Base-by-base conservation (phyloP, 1,139 yeast genomes). In the Yamadazyma mexicana region DNA sequence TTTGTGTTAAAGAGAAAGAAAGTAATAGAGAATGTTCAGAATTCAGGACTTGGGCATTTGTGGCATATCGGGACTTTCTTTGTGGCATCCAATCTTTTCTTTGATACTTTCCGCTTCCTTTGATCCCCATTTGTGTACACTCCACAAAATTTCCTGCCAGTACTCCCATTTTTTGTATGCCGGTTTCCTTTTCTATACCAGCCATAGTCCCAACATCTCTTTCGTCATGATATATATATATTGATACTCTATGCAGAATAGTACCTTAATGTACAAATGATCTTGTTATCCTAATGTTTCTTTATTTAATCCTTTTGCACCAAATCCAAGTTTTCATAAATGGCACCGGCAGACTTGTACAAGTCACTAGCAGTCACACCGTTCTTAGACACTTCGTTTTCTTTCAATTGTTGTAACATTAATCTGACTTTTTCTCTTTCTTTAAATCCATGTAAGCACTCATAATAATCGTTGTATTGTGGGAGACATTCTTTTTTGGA, bases 371-470 rank as follows among this genome's bases (percentile, higher is more conserved):
- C 73, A 46, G 68, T 66, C 32, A 71, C 67, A 17, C 77, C 77
- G 20, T 56, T 60, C 50, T 69, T 62, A 32, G 61, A 56, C 24
- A 53, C 52, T 51, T 68, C 75, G 50, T 72, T 72, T 23, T 69
- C 73, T 50, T 69, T 69, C 58, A 72, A 67, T 53, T 72, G 77
- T 51, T 71, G 70, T 51, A 67, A 57, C 74, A 71, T 63, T 42
- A 69, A 56, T 59, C 76, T 65, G 35, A 68, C 64, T 54, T 62
- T 69, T 59, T 69, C 77, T 53, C 75, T 68, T 54, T 72, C 77
- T 55, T 72, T 72, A 51, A 52, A 61, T 17, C 77, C 77, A 52
- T 72, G 77, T 55, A 72, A 67, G 51, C 77, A 72, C 51, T 72
- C 77, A 46, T 61, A 66, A 61, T 71, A 72, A 58, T 72, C 77